phyloP scores from a whole-genome alignment of 176 grass and related monocot species.

The Hyparrhenia diplandra region DNA sequence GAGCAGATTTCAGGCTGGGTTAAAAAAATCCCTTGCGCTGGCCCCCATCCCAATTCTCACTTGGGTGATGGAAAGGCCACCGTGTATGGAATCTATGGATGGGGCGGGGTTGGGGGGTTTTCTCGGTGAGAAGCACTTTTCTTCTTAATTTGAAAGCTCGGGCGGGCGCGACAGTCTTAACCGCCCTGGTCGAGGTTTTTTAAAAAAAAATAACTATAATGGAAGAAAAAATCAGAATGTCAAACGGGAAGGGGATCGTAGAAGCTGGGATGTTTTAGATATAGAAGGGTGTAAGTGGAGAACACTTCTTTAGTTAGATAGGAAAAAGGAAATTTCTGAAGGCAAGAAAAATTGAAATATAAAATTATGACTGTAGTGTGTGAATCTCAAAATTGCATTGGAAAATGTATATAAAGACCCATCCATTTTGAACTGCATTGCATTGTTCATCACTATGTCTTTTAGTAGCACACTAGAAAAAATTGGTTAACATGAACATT shows the following conservation, averaged over 20 bases:
- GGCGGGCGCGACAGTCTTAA: too few species aligned
- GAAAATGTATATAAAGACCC: not conserved
- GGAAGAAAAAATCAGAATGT: not conserved
- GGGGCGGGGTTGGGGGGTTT: too few species aligned
- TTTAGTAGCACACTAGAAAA: not conserved
- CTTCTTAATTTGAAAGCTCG: too few species aligned
- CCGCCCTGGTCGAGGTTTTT: too few species aligned
- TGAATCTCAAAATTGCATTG: not conserved
- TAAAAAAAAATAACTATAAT: not conserved
- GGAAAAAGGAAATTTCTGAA: slow-evolving; percentile 1
- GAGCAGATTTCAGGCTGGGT: too few species aligned
- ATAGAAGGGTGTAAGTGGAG: not conserved
- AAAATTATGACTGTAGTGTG: not conserved
- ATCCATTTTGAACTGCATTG: not conserved
- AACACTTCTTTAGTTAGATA: not conserved
- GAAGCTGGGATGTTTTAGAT: not conserved
- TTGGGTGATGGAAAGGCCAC: too few species aligned
- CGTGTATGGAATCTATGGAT: too few species aligned
- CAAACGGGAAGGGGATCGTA: not conserved
- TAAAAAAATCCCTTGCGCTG: too few species aligned
- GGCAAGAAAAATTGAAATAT: not conserved
- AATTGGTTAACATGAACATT: not conserved
- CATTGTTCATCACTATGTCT: not conserved
- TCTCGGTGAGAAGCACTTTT: too few species aligned
- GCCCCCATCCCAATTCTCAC: too few species aligned